Evolutionary conservation across 768 basidiomycete genomes (phyloP), one percentile per base, ranked within the genome.

Genomic region (Cyathus striatus): DNA sequence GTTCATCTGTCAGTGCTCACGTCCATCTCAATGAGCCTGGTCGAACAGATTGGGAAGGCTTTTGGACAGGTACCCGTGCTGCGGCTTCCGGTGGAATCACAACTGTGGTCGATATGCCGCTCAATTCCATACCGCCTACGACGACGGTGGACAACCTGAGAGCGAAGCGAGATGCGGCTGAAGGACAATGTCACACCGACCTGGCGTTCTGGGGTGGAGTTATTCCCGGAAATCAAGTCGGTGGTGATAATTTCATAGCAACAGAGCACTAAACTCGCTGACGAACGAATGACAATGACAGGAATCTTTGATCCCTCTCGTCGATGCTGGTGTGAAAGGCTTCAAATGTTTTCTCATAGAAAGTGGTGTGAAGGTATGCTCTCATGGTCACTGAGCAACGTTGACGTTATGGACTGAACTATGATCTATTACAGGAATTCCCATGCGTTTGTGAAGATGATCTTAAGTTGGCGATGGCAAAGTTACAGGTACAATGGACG

Each of bases 301-400:
- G 90, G 58, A 61, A 33, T 75, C 94, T 52, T 75, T 99, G 34
- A 73, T 71, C 44, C 80, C 84, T n/a, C 70, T 98, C 33, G 67
- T 94, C 12, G 59, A 76, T 23, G 77, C 78, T 23, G 94, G 96
- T 5, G 87, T 96, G 23, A 88, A 85, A 65, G 95, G 95, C 0
- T 97, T 97, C 74, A 97, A 98, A 61, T 96, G 93, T 59, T 98
- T 97, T 62, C 66, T 97, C 51, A 93, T 94, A 48, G 86, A 95
- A 50, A 95, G 92, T 54, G 95, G 96, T 20, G 94, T 98, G 14
- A 87, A 96, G 48, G 94, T 92, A 53, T 38, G 69, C 43, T 4
- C 16, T 43, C 32, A 21, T 23, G 10, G 13, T 10, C 18, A n/a
- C 18, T 10, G 21, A n/a, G 10, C n/a, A 20, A 13, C n/a, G 14